Conservation (phyloP, 345 rosid genomes). For the Draba incana region DNA sequence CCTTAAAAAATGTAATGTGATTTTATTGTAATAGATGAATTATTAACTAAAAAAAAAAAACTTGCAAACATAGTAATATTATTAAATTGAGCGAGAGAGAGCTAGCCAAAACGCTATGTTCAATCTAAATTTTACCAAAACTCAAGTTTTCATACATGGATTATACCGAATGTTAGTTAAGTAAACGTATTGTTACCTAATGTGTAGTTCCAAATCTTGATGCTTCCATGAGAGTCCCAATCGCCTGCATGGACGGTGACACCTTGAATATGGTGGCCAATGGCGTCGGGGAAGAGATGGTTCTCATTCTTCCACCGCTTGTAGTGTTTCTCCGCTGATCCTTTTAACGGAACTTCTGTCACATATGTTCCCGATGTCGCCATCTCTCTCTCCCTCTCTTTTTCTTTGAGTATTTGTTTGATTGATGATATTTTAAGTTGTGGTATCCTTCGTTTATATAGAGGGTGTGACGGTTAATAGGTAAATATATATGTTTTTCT, state of each 20-base stretch:
- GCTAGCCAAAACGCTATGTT: too few relatives aligned
- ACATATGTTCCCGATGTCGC: slow-evolving; percentile 45
- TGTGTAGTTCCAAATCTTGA: slow-evolving; percentile 44
- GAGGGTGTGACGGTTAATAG: slow-evolving; percentile 10
- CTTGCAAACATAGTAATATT: too few relatives aligned
- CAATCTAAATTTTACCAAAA: too few relatives aligned
- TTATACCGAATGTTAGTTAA: too few relatives aligned
- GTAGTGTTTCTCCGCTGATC: slow-evolving; percentile 45
- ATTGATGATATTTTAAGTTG: slow-evolving; percentile 3
- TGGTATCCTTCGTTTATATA: slow-evolving; percentile 33
- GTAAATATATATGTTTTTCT: background rate
- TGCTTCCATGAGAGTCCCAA: slow-evolving; percentile 45
- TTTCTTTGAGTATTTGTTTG: slow-evolving; percentile 3
- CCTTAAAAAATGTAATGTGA: too few relatives aligned
- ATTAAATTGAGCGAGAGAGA: too few relatives aligned
- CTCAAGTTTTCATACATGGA: too few relatives aligned
- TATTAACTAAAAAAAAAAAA: too few relatives aligned
- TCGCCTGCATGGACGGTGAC: slow-evolving; percentile 43
- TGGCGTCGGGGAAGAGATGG: slow-evolving; percentile 41
- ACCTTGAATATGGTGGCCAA: slow-evolving; percentile 41
- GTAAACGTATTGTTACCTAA: slow-evolving; percentile 24
- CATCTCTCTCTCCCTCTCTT: slow-evolving; percentile 24
- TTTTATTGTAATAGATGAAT: too few relatives aligned
- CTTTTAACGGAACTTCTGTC: slow-evolving; percentile 42
- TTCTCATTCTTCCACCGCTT: slow-evolving; percentile 41